Evolutionary conservation across 225 moss, liverwort and hornwort species (phyloP), one percentile per base, ranked within the genome.

Genomic region (Marchantia paleacea): DNA sequence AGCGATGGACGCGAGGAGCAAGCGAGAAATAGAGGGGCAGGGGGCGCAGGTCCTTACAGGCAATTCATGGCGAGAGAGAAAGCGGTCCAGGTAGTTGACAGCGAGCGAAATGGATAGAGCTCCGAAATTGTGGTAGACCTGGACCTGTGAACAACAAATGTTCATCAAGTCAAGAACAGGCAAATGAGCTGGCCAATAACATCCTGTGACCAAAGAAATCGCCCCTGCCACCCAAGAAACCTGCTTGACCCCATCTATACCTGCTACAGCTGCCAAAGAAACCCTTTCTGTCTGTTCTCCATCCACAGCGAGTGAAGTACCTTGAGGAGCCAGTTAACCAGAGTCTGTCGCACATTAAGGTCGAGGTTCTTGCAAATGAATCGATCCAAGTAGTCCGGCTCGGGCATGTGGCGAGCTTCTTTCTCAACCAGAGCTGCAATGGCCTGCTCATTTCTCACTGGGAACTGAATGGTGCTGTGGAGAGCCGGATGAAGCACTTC

Each of bases 11-110:
- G 68, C 14, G 3, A 39, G 18, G 30, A 68, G 68, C 14, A 50
- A 7, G n/a, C 47, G 48, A 50, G 71, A 50, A 22, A 71, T 24
- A 22, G 49, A 68, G 26, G 31, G 28, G 30, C 0, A 15, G 8
- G 30, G 12, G 68, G 13, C n/a, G 25, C 13, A 6, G 8, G 8
- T 61, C 20, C 6, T 28, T 85, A 96, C 96, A 84, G 96, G 96
- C 80, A 96, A 87, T 69, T 90, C 86, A 73, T 89, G 85, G 26
- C 92, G 89, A 24, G 92, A 92, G 14, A 92, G 84, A 71, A 90
- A 92, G 50, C 92, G 94, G 89, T 96, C 96, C 91, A 96, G 84
- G 84, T 96, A 96, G 91, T 96, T 94, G 61, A 94, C 94, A 75
- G 96, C 87, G n/a, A 96, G 82, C 22, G 90, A 89, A 8, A 94